Evolutionary conservation across 352 stramenopile species (phyloP).

Genomic region (Phytophthora palmivora): DNA sequence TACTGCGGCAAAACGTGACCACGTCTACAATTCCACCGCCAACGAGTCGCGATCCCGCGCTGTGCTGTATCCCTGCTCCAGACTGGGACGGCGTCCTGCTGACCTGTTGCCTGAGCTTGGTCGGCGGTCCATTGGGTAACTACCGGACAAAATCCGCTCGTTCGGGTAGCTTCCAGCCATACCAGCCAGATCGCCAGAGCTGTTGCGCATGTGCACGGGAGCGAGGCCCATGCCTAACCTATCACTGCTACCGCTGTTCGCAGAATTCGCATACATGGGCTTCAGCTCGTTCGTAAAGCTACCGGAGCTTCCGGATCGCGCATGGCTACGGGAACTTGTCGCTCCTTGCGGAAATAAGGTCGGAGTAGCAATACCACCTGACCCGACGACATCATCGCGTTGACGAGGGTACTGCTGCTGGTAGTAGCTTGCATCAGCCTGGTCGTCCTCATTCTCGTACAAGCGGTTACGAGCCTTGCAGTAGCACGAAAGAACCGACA

Average conservation of each 20-base stretch:
- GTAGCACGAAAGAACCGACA: slow-evolving; percentile 65
- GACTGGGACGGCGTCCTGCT: slow-evolving; percentile 28
- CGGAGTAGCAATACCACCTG: slow-evolving; percentile 16
- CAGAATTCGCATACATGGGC: slow-evolving; percentile 36
- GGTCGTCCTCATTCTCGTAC: slow-evolving; percentile 55
- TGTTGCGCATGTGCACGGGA: slow-evolving; percentile 34
- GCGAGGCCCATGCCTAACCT: slow-evolving; percentile 39
- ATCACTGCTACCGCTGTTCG: slow-evolving; percentile 33
- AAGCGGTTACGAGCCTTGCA: slow-evolving; percentile 59
- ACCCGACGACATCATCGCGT: slow-evolving; percentile 22
- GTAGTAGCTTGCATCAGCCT: slow-evolving; percentile 52
- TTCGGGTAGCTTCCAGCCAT: slow-evolving; percentile 34
- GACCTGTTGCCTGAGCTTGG: slow-evolving; percentile 31
- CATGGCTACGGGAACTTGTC: slow-evolving; percentile 10
- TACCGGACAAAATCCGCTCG: slow-evolving; percentile 35
- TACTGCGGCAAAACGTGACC: slow-evolving; percentile 5
- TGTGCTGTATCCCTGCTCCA: slow-evolving; percentile 31
- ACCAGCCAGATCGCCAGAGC: slow-evolving; percentile 27
- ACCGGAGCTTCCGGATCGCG: slow-evolving; percentile 21
- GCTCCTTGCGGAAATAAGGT: slow-evolving; percentile 21
- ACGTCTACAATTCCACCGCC: slow-evolving; percentile 43
- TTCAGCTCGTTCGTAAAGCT: slow-evolving; percentile 37
- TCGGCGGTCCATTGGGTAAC: slow-evolving; percentile 31
- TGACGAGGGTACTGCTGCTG: slow-evolving; percentile 36
- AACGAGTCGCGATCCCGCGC: slow-evolving; percentile 36